Base-by-base conservation (phyloP, 805 yeast genomes). In the Lipomyces spencermartinsiae region DNA sequence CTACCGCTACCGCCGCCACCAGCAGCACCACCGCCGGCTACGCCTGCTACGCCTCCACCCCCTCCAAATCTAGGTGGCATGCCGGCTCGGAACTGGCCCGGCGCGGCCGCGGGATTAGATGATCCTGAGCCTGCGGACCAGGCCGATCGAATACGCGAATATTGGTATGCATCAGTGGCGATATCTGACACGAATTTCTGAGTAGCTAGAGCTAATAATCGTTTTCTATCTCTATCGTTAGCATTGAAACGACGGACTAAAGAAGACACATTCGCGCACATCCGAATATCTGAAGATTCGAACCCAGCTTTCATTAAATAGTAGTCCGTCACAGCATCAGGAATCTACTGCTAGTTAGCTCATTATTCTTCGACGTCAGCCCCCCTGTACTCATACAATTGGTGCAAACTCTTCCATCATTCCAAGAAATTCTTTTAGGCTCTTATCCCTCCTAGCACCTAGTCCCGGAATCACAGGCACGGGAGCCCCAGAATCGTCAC, bases 81-180 rank as follows among this genome's bases (percentile, higher is more conserved):
- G 29, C 66, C 61, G 39, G 66, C 61, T 12, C 68, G 59, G 64
- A 70, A 63, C 56, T 70, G 72, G 56, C 73, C 66, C 2, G 55
- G 54, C 14, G 69, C 59, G 1, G 88, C 89, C 76, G 91, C 97
- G 7, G 97, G 97, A 75, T 92, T 92, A 74, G 89, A 89, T 74
- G 91, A 88, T 3, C 73, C 46, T 16, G 73, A 66, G 9, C 67
- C 43, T n/a, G 93, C 96, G 0, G 97, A 87, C 12, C 92, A 87
- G 4, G 91, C 83, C n/a, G 95, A 91, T 70, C 98, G 85, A 72
- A 95, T 95, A 69, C 98, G 83, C 8, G 97, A 91, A 76, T 92
- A 93, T 77, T 95, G 99, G 77, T 92, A 95, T 0, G 99, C 98
- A 76, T 95, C 98, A 16, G 93, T 92, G 1, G 99, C 97, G 37